Percentiles rank a stretch among this genome's conserved stretches.
Conservation (phyloP, 2,329 filamentous ascomycete genomes). For the Arthroderma sp. region DNA sequence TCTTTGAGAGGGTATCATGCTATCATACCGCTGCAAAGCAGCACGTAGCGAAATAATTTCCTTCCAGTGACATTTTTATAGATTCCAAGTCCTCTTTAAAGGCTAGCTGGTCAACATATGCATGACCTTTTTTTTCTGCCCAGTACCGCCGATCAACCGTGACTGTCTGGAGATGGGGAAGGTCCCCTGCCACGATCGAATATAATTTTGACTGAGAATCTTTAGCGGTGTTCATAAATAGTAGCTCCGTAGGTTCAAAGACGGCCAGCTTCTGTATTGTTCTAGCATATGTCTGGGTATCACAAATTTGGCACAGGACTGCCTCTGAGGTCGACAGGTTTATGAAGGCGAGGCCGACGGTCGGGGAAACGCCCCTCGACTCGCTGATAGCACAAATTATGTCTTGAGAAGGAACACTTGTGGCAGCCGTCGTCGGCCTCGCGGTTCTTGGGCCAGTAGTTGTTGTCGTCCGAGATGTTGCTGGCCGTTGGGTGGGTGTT, state of each 20-base stretch:
- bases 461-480: slow-evolving; percentile 11
- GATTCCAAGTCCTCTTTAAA: slow-evolving; percentile 68
- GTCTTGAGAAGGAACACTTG: slow-evolving; percentile 47
- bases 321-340: slow-evolving; percentile 76
- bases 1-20: not conserved
- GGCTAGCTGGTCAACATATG: slow-evolving; percentile 66
- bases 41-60: slow-evolving; percentile 77
- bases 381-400: slow-evolving; percentile 83
- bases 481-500: slow-evolving; percentile 1
- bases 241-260: slow-evolving; percentile 63
- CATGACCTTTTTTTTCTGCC: slow-evolving; percentile 64
- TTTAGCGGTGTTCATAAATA: slow-evolving; percentile 62
- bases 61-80: slow-evolving; percentile 62
- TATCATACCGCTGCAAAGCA: slow-evolving; percentile 70
- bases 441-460: slow-evolving; percentile 36
- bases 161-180: slow-evolving; percentile 49
- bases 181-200: slow-evolving; percentile 58
- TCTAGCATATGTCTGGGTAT: slow-evolving; percentile 81
- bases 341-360: slow-evolving; percentile 73
- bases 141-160: slow-evolving; percentile 66
- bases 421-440: slow-evolving; percentile 41
- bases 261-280: slow-evolving; percentile 78
- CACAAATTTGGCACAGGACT: slow-evolving; percentile 78
- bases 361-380: slow-evolving; percentile 72
- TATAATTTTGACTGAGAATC: slow-evolving; percentile 61